These are phyloP conservation scores for Zygnema circumcarinatum DNA, from an alignment of 139 green algal species.

Conservation along the genomic window DNA sequence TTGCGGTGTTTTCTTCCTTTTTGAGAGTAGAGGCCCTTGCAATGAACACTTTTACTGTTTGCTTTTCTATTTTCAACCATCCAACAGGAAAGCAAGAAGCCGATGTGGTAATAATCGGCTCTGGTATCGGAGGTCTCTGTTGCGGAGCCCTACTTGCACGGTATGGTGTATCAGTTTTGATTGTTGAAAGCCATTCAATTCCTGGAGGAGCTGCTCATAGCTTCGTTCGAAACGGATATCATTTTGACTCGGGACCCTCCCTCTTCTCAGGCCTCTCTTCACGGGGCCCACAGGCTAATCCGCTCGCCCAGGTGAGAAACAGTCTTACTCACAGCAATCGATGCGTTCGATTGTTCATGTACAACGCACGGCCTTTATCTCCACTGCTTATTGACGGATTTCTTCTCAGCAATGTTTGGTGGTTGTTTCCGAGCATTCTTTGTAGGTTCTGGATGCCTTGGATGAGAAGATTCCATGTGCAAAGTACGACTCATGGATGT, in stretches of 20 bases:
- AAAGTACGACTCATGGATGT: conserved; percentile 94
- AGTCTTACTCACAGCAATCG: too few relatives aligned
- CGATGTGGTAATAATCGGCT: conserved; percentile 68
- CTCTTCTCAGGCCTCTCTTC: conserved; percentile 81
- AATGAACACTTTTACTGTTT: background rate
- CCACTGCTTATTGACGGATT: too few relatives aligned
- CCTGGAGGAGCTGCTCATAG: conserved; percentile 83
- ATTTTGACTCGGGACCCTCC: conserved; percentile 86
- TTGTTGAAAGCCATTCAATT: conserved; percentile 45
- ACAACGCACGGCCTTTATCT: too few relatives aligned
- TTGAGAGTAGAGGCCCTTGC: background rate
- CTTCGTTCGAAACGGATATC: conserved; percentile 79
- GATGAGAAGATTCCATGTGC: conserved; percentile 66
- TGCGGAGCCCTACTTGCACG: conserved; percentile 57
- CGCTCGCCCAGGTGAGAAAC: conserved; percentile 50
- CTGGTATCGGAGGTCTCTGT: conserved; percentile 66
- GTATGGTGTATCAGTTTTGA: conserved; percentile 56
- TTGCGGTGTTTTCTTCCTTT: background rate
- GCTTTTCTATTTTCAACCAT: conserved; percentile 1
- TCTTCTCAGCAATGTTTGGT: too few relatives aligned
- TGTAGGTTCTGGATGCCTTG: conserved; percentile 67
- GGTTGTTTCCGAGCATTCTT: too few relatives aligned
- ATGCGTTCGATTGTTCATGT: too few relatives aligned
- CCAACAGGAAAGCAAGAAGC: conserved; percentile 39
- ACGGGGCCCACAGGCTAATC: conserved; percentile 52